phyloP scores from a whole-genome alignment of 805 yeast species.

The Spathaspora boniae region DNA sequence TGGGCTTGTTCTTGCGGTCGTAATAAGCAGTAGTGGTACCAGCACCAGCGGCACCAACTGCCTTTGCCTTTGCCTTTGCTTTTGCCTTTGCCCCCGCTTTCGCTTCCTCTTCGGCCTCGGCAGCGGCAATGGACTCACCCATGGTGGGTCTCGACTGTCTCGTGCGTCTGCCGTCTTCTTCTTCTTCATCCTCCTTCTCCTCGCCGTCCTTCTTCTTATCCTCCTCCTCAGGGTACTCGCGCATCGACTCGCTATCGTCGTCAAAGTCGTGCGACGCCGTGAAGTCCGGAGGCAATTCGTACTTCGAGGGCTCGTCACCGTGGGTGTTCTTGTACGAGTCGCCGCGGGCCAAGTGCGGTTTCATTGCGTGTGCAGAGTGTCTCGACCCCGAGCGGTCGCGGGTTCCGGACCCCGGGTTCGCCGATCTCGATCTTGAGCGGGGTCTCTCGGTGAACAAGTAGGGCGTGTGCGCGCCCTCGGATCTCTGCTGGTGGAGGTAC shows the following conservation, averaged over 20 bases:
- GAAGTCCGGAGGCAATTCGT: slow-evolving; percentile 41
- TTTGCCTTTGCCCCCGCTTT: slow-evolving; percentile 3
- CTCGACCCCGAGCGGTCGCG: slow-evolving; percentile 18
- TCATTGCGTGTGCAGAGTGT: slow-evolving; percentile 9
- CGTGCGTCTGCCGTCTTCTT: slow-evolving; percentile 35
- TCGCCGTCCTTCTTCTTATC: slow-evolving; percentile 17
- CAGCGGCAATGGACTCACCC: slow-evolving; percentile 44
- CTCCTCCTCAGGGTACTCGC: slow-evolving; percentile 9
- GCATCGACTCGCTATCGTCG: slow-evolving; percentile 38
- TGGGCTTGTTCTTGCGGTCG: slow-evolving; percentile 1
- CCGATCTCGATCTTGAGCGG: slow-evolving; percentile 26
- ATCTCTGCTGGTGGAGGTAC: slow-evolving; percentile 2
- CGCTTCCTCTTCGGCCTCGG: slow-evolving; percentile 27
- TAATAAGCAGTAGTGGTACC: no score
- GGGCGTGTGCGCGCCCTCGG: slow-evolving; percentile 22
- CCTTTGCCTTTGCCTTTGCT: not conserved
- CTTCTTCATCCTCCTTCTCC: slow-evolving; percentile 20
- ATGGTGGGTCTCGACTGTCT: slow-evolving; percentile 40
- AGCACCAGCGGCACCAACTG: slow-evolving; percentile 1
- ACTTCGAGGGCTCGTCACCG: slow-evolving; percentile 41
- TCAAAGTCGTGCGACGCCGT: no score
- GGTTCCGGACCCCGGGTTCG: slow-evolving; percentile 15
- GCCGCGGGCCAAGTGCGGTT: slow-evolving; percentile 73
- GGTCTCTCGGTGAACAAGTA: slow-evolving; percentile 28
- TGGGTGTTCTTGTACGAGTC: slow-evolving; percentile 67